These are phyloP conservation scores for Delitschia confertaspora DNA, from an alignment of 495 filamentous ascomycete genomes.

Conservation along the genomic window DNA sequence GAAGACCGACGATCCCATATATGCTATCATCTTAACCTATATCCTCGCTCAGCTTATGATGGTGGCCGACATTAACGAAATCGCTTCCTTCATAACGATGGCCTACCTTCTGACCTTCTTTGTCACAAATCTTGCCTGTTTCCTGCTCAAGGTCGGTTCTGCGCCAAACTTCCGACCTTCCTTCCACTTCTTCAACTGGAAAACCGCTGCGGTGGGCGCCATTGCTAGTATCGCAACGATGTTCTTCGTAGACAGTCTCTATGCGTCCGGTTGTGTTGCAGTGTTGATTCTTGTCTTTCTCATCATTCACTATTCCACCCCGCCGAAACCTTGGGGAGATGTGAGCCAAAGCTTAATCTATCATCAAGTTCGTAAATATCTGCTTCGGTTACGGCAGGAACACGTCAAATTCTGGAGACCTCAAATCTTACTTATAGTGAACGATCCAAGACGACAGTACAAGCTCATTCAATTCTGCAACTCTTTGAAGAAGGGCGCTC, in stretches of 20 bases:
- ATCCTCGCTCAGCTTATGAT: conserved; percentile 70
- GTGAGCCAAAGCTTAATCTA: conserved; percentile 85
- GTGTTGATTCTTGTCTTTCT: conserved; percentile 69
- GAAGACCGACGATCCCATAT: conserved; percentile 64
- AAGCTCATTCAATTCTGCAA: conserved; percentile 87
- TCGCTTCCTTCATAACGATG: conserved; percentile 83
- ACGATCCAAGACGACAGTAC: conserved; percentile 66
- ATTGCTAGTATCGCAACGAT: conserved; percentile 68
- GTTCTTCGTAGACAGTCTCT: conserved; percentile 83
- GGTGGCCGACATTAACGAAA: conserved; percentile 78
- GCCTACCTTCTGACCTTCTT: conserved; percentile 73
- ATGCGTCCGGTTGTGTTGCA: conserved; percentile 65
- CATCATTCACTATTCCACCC: conserved; percentile 74
- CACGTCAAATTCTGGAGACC: conserved; percentile 92
- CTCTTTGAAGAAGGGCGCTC: conserved; percentile 75
- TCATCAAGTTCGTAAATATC: conserved; percentile 83
- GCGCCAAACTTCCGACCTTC: conserved; percentile 84
- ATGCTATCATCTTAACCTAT: conserved; percentile 71
- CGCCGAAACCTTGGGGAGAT: conserved; percentile 84
- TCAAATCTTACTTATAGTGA: conserved; percentile 76
- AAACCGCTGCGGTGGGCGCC: conserved; percentile 66
- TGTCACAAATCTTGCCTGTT: conserved; percentile 77
- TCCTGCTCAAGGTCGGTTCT: conserved; percentile 83
- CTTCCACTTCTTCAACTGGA: conserved; percentile 82
- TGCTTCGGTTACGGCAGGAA: conserved; percentile 71